These are phyloP conservation scores for Cryptococcus sp. DNA, from an alignment of 1,284 basidiomycete species.

Conservation along the genomic window DNA sequence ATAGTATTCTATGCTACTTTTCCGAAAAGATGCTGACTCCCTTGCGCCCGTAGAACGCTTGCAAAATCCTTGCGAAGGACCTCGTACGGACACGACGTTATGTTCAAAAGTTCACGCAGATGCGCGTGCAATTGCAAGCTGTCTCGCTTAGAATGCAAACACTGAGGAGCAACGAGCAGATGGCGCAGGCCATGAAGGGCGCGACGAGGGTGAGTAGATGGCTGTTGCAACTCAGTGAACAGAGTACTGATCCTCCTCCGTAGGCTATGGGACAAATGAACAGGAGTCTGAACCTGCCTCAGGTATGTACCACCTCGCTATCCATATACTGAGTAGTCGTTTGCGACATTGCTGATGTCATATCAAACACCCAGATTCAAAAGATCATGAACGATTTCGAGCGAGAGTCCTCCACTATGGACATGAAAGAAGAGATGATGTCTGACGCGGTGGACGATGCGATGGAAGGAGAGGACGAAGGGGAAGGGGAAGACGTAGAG, in stretches of 20 bases:
- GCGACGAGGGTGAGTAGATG: slow-evolving; percentile 75
- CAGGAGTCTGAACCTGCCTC: slow-evolving; percentile 86
- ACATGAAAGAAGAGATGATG: slow-evolving; percentile 99
- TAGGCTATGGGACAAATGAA: slow-evolving; percentile 99
- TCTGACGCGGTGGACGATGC: slow-evolving; percentile 97
- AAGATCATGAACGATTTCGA: slow-evolving; percentile 98
- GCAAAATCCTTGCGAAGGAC: slow-evolving; percentile 99
- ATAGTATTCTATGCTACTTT: neutral
- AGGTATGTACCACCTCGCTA: slow-evolving; percentile 25
- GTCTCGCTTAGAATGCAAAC: slow-evolving; percentile 96
- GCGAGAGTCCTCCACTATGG: slow-evolving; percentile 95
- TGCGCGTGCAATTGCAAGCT: slow-evolving; percentile 97
- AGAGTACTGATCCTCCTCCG: neutral
- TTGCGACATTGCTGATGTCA: slow-evolving; percentile 66
- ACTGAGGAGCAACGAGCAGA: slow-evolving; percentile 93
- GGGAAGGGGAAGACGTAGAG: slow-evolving; percentile 85
- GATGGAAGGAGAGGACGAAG: slow-evolving; percentile 90
- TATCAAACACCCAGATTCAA: slow-evolving; percentile 68
- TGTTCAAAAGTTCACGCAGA: slow-evolving; percentile 97
- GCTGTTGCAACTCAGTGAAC: neutral
- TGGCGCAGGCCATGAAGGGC: slow-evolving; percentile 99
- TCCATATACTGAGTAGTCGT: neutral
- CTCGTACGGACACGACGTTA: slow-evolving; percentile 93
- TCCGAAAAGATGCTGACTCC: neutral
- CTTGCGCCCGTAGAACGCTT: slow-evolving; percentile 70